A percentile compares a stretch with the other conserved stretches of the same genome.
phyloP scores from a whole-genome alignment of 2,329 filamentous ascomycete species.

The Shiraia sp. region DNA sequence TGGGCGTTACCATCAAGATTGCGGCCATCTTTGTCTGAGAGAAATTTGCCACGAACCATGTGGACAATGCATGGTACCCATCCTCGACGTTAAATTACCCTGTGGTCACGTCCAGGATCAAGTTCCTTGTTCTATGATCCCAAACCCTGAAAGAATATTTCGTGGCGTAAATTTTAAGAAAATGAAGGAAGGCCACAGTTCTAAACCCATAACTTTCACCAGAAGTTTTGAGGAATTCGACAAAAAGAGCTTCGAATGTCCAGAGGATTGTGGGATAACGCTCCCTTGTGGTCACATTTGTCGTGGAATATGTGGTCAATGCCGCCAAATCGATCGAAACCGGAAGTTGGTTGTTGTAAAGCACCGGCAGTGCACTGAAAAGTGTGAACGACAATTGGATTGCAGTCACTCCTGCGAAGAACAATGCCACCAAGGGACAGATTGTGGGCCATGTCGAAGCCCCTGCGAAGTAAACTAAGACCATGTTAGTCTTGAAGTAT shows the following conservation, averaged over 20 bases:
- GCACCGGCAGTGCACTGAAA: constrained; percentile 24
- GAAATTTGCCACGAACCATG: constrained; percentile 34
- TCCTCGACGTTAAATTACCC: constrained; percentile 27
- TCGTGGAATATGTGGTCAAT: constrained; percentile 52
- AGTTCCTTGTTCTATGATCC: constrained; percentile 7
- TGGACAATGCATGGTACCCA: constrained; percentile 21
- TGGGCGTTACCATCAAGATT: constrained; percentile 23
- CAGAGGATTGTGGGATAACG: constrained; percentile 48
- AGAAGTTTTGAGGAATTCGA: constrained; percentile 56
- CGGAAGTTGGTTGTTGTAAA: neutral
- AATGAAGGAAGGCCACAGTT: constrained; percentile 59
- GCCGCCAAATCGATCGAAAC: constrained; percentile 46
- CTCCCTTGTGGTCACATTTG: constrained; percentile 65
- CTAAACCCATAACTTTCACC: constrained; percentile 56
- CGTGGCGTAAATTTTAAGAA: no score
- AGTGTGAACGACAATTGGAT: constrained; percentile 29
- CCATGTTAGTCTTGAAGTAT: neutral
- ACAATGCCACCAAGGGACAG: constrained; percentile 29
- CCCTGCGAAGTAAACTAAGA: constrained; percentile 25
- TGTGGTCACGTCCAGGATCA: constrained; percentile 30
- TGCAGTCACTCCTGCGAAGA: constrained; percentile 35
- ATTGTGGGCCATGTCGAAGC: constrained; percentile 27
- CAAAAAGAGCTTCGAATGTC: constrained; percentile 52
- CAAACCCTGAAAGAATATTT: no score
- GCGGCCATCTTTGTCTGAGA: constrained; percentile 34